Base-by-base conservation (phyloP, 1,284 basidiomycete genomes). In the Ganoderma lingzhi region DNA sequence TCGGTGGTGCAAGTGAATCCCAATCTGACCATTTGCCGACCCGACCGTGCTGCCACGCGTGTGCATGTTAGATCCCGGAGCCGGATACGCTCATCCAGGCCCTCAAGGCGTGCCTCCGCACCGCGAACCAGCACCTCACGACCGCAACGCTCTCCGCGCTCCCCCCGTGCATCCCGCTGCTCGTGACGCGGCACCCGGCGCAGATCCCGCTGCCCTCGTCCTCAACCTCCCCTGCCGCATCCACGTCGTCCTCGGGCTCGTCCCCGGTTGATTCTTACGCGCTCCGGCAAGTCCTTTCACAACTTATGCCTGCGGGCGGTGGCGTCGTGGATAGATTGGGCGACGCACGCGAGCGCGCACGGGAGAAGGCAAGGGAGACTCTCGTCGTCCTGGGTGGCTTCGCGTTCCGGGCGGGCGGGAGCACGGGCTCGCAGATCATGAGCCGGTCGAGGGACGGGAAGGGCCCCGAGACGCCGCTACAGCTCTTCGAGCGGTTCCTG, bases 261-360 rank as follows among this genome's bases (percentile, higher is more conserved):
- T 82, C 83, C 32, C 76, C 84, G 53, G 79, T 89, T 41, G 91
- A 94, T 77, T 78, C 84, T 53, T 77, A 82, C 59, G 84, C 85
- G 39, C 86, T 96, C 60, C 91, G 93, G 61, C 86, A 90, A 70
- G 86, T 88, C 44, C 82, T 95, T 66, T 79, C 81, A 65, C 88
- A 91, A 17, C 91, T 95, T 76, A 83, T 96, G 55, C 88, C 92
- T 32, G 76, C 89, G 2, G 72, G 72, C 14, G 92, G 92, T 63
- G 93, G 93, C 53, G 83, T 95, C 42, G 84, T 96, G 70, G 95
- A 96, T 75, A 89, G 93, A 66, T 86, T 97, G 17, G 94, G 93
- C 37, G 96, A 97, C 78, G 87, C 80, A 58, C 85, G 91, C 75
- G 93, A 95, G 77, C 87, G 86, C 69, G 84, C 90, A 35, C 86